A percentile compares a stretch with the other conserved stretches of the same genome.
These are phyloP conservation scores for Ascochyta koolunga DNA, from an alignment of 2,329 filamentous ascomycete species.

Conservation along the genomic window DNA sequence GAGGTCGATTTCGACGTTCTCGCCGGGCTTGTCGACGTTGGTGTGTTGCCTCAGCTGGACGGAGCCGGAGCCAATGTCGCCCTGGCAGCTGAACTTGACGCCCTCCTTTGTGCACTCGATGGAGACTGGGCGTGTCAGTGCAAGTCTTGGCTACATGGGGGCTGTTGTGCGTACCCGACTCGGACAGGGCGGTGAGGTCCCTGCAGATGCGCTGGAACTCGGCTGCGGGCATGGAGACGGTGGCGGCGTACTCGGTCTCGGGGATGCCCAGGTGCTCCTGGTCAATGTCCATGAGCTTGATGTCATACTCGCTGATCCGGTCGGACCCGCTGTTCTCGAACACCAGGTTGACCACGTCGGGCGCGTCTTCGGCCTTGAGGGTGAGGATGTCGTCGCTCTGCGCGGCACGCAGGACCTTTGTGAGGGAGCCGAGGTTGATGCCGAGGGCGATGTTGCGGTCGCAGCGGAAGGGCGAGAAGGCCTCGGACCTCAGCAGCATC, in stretches of 20 bases:
- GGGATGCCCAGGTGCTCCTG: conserved; percentile 99
- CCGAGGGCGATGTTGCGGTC: conserved; percentile 98
- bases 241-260: conserved; percentile 96
- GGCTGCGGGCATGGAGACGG: conserved; percentile 81
- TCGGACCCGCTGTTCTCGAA: conserved; percentile 92
- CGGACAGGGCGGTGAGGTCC: conserved; percentile 88
- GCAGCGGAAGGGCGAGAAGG: conserved; percentile 94
- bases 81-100: conserved; percentile 90
- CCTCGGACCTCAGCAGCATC: conserved; percentile 97
- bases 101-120: conserved; percentile 98
- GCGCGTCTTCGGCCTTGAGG: conserved; percentile 95
- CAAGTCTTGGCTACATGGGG: too few species aligned
- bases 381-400: conserved; percentile 95
- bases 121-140: conserved; percentile 64
- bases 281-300: conserved; percentile 99
- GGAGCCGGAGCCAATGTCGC: conserved; percentile 94
- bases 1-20: conserved; percentile 87
- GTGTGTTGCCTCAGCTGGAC: conserved; percentile 89
- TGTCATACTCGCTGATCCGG: conserved; percentile 96
- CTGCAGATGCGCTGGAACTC: conserved; percentile 97
- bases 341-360: conserved; percentile 91
- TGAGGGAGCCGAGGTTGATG: conserved; percentile 94
- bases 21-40: conserved; percentile 85
- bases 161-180: conserved; percentile 89
- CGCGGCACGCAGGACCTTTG: conserved; percentile 93